Base-by-base conservation (phyloP, 805 yeast species). In the Candida nemodendra region DNA sequence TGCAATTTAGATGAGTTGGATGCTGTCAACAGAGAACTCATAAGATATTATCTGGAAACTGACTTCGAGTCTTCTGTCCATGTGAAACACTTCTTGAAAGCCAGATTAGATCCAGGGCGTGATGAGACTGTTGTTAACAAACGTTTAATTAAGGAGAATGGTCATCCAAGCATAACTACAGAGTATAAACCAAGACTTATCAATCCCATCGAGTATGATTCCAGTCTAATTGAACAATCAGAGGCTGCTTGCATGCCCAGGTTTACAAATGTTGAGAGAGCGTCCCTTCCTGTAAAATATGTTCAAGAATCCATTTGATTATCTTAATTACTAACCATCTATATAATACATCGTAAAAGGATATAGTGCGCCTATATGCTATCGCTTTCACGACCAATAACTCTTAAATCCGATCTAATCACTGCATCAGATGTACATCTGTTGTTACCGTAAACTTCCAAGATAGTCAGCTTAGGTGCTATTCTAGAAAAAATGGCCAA, bases 391-490 rank as follows among this genome's bases (percentile, higher is more conserved):
- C 91, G 69, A 5, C 95, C 95, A 39, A 85, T 78, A 5, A 86
- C 66, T 38, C 75, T 72, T 26, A 86, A 57, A 11, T 79, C 83
- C 4, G 66, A 64, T 38, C 82, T 65, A 2, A 74, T 58, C 3
- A 59, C 61, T 1, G 85, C 82, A 18, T 68, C 66, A 7, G 69
- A 63, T 1, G 89, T 76, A 41, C 88, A 76, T 50, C 78, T 66
- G 54, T 84, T 85, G 54, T 83, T 70, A 1, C 96, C 96, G 57
- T 81, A 88, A 12, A 87, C 90, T 51, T 87, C 95, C 38, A 91
- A 56, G 12, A 84, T 69, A 31, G 72, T 69, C 39, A 91, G 61
- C 32, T 75, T 75, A 0, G 79, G 74, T 45, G 93, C 85, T 9
- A 74, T 69, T 18, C 71, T 62, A 3, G 84, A 72, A 15, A 88